Conservation (phyloP, 176 grass and related monocot species). For the Ensete glaucum region DNA sequence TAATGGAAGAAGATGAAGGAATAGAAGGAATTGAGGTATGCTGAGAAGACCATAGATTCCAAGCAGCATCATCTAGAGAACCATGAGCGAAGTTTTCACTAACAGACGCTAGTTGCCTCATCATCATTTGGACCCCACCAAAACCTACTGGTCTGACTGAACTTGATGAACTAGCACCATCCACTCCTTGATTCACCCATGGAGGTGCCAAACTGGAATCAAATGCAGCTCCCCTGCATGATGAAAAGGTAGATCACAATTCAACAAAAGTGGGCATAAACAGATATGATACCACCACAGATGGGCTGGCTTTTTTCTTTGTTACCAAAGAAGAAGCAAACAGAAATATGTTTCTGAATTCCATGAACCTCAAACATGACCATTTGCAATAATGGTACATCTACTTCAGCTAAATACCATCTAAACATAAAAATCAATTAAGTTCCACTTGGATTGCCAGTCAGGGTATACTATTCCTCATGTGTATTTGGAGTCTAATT, state of each 20-base stretch:
- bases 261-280: background rate
- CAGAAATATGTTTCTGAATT: too few relatives aligned
- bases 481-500: background rate
- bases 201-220: slow-evolving; percentile 71
- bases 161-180: slow-evolving; percentile 67
- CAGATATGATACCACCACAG: background rate
- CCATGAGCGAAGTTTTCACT: slow-evolving; percentile 51
- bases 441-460: background rate
- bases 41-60: slow-evolving; percentile 49
- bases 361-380: too few relatives aligned
- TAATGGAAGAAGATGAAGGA: slow-evolving; percentile 43
- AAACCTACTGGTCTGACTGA: slow-evolving; percentile 58
- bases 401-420: too few relatives aligned
- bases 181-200: slow-evolving; percentile 51
- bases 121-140: slow-evolving; percentile 97
- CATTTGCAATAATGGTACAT: too few relatives aligned
- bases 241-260: slow-evolving; percentile 2
- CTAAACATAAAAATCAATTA: too few relatives aligned
- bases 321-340: background rate
- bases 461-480: background rate
- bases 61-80: slow-evolving; percentile 34
- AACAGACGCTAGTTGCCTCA: slow-evolving; percentile 86
- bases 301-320: background rate
- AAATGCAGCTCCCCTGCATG: slow-evolving; percentile 56
- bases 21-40: slow-evolving; percentile 33